phyloP scores from a whole-genome alignment of 1,284 basidiomycete genomes.

The Leccinum proximum region DNA sequence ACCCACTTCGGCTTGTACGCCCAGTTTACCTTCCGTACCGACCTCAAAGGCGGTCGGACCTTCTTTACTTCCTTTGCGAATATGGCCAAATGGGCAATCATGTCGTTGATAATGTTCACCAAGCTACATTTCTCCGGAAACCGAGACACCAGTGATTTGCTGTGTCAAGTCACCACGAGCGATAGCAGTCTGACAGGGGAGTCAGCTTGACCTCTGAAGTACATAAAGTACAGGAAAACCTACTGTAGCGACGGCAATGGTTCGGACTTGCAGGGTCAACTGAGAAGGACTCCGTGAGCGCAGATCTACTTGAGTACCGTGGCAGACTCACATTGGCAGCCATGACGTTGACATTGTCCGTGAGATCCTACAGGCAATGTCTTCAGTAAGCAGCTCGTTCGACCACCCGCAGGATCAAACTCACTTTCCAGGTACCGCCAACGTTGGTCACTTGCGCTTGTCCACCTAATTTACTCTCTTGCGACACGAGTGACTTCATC shows the following conservation, averaged over 20 bases:
- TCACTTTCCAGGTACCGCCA: conserved; percentile 94
- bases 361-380: conserved; percentile 58
- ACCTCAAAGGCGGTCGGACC: conserved; percentile 83
- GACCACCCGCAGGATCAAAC: conserved; percentile 29
- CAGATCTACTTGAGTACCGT: background rate
- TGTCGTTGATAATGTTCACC: conserved; percentile 93
- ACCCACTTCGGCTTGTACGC: conserved; percentile 96
- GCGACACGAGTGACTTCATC: conserved; percentile 88
- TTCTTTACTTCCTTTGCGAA: conserved; percentile 96
- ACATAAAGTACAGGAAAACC: background rate
- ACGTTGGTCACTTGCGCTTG: conserved; percentile 90
- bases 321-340: conserved; percentile 64
- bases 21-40: conserved; percentile 95
- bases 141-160: conserved; percentile 91
- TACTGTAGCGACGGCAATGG: conserved; percentile 90
- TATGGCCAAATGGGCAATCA: conserved; percentile 95
- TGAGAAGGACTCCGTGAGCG: conserved; percentile 26
- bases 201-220: conserved; percentile 8
- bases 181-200: conserved; percentile 71
- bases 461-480: conserved; percentile 82
- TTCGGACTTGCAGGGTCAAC: conserved; percentile 95
- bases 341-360: conserved; percentile 94
- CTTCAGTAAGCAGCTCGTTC: conserved; percentile 1
- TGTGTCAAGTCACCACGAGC: conserved; percentile 92
- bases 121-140: conserved; percentile 95